Conservation (phyloP, 2,329 filamentous ascomycete species). For the Fusarium buxicola region DNA sequence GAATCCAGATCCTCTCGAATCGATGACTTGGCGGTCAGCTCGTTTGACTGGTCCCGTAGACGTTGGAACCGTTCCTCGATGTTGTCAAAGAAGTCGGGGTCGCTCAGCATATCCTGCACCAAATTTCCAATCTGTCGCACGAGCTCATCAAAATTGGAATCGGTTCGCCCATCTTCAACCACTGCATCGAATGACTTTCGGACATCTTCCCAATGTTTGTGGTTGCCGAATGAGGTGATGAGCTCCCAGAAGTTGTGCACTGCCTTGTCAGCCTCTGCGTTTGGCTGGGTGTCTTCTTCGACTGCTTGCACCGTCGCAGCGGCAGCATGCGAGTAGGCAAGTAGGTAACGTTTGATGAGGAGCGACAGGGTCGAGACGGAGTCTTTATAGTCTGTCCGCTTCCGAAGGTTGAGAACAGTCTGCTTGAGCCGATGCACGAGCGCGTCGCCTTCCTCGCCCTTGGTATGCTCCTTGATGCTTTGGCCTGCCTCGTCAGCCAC, state of each 20-base stretch:
- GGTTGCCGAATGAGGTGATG: conserved; percentile 81
- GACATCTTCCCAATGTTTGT: conserved; percentile 79
- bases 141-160: conserved; percentile 85
- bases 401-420: conserved; percentile 77
- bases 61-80: conserved; percentile 67
- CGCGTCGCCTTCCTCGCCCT: conserved; percentile 77
- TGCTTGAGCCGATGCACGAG: conserved; percentile 81
- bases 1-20: conserved; percentile 79
- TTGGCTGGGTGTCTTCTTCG: conserved; percentile 78
- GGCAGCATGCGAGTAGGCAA: conserved; percentile 79
- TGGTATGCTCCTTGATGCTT: conserved; percentile 79
- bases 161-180: conserved; percentile 77
- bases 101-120: conserved; percentile 83
- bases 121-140: conserved; percentile 79
- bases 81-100: conserved; percentile 87
- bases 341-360: conserved; percentile 82
- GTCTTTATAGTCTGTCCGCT: conserved; percentile 84
- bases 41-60: conserved; percentile 66
- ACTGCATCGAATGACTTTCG: conserved; percentile 76
- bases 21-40: conserved; percentile 74
- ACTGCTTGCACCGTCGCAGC: conserved; percentile 74
- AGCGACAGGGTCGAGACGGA: conserved; percentile 84
- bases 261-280: conserved; percentile 79
- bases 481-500: conserved; percentile 70
- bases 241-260: conserved; percentile 85